Evolutionary conservation across 352 stramenopile genomes (phyloP).

Genomic region (Paralagenidium karlingii): DNA sequence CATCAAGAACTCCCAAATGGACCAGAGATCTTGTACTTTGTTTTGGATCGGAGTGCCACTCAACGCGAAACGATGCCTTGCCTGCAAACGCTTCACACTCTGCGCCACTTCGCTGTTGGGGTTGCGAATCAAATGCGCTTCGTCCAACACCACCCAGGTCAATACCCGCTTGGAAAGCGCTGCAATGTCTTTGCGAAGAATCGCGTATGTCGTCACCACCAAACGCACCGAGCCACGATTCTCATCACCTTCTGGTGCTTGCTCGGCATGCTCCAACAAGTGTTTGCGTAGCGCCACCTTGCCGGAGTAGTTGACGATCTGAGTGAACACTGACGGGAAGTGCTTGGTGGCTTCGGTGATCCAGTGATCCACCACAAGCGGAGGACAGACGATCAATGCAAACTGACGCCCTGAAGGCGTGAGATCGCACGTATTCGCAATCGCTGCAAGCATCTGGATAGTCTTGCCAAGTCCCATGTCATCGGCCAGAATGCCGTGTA

Average conservation of each 20-base stretch:
- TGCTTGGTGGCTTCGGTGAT: conserved; percentile 82
- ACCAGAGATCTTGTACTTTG: conserved; percentile 94
- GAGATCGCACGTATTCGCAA: conserved; percentile 20
- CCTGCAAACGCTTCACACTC: conserved; percentile 62
- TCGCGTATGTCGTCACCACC: conserved; percentile 76
- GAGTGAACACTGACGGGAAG: conserved; percentile 46
- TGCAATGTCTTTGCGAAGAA: conserved; percentile 78
- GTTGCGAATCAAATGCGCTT: conserved; percentile 97
- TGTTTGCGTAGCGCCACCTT: conserved; percentile 25
- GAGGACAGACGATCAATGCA: conserved; percentile 90
- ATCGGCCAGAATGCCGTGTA: conserved; percentile 74
- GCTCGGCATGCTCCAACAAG: conserved; percentile 7
- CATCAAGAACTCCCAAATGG: conserved; percentile 96
- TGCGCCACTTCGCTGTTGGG: conserved; percentile 81
- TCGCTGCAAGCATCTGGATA: conserved; percentile 85
- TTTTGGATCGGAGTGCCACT: conserved; percentile 98
- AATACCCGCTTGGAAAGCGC: conserved; percentile 42
- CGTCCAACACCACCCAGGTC: conserved; percentile 90
- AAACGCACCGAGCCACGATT: too few species aligned
- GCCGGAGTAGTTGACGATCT: conserved; percentile 70
- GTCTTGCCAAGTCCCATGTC: conserved; percentile 93
- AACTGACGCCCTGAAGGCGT: too few species aligned
- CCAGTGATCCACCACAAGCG: conserved; percentile 93
- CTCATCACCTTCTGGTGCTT: conserved; percentile 1
- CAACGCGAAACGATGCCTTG: conserved; percentile 87